These are phyloP conservation scores for Stachybotrys chartarum DNA, from an alignment of 2,329 filamentous ascomycete species.

Conservation along the genomic window DNA sequence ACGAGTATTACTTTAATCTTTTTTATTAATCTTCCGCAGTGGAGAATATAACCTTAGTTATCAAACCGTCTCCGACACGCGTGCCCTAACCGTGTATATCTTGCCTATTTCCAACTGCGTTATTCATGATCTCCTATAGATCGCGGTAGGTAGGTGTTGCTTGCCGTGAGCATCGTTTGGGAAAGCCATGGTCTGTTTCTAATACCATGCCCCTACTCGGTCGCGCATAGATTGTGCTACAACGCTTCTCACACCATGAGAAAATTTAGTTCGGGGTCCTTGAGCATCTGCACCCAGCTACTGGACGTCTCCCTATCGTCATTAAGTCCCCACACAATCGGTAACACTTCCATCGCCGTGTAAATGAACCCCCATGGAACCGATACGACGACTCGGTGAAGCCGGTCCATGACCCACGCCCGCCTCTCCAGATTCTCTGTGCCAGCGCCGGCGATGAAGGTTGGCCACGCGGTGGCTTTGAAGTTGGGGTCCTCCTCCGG, in stretches of 20 bases:
- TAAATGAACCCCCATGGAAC: conserved; percentile 43
- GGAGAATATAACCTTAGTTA: no score
- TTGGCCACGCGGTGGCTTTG: conserved; percentile 50
- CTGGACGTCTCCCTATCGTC: conserved; percentile 17
- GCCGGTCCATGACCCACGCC: conserved; percentile 40
- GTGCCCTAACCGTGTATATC: no score
- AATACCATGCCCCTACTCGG: no score
- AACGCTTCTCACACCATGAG: conserved; percentile 28
- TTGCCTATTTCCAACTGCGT: no score
- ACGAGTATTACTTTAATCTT: no score
- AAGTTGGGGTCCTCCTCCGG: conserved; percentile 42
- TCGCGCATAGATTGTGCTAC: no score
- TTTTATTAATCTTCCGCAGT: no score
- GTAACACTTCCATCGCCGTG: conserved; percentile 37
- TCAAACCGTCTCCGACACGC: no score
- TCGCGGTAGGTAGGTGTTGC: no score
- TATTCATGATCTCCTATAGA: no score
- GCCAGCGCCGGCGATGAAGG: conserved; percentile 49
- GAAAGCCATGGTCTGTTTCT: no score
- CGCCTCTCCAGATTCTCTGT: conserved; percentile 33
- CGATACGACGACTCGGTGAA: conserved; percentile 29
- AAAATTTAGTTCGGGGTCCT: conserved; percentile 32
- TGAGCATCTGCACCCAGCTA: conserved; percentile 38
- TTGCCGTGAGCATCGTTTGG: no score
- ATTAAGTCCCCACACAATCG: conserved; percentile 34